phyloP scores from a whole-genome alignment of 1,284 basidiomycete genomes.

The Xerocomus nothofagi region DNA sequence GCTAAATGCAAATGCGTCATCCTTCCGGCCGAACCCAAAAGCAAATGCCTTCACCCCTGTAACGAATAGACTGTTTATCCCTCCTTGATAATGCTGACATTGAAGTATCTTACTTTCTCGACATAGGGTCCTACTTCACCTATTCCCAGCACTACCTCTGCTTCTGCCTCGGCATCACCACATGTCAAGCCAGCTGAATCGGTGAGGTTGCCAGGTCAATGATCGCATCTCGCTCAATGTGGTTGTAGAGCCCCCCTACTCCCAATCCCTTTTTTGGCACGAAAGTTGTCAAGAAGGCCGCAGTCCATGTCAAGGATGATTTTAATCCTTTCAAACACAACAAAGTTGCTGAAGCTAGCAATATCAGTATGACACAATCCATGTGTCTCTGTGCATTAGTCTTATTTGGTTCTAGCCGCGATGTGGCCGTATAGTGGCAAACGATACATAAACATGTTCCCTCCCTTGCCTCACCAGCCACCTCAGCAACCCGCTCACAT shows the following conservation, averaged over 20 bases:
- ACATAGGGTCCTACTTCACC: constrained; percentile 50
- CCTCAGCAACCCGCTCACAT: constrained; percentile 66
- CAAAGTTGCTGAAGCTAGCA: constrained; percentile 74
- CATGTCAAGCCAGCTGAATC: constrained; percentile 58
- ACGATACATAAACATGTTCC: constrained; percentile 79
- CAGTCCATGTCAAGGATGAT: constrained; percentile 86
- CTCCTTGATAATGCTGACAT: constrained; percentile 23
- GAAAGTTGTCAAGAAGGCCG: constrained; percentile 70
- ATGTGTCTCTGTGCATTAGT: not conserved
- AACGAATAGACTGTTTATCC: constrained; percentile 26
- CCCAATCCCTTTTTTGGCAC: constrained; percentile 89
- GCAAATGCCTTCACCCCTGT: constrained; percentile 75
- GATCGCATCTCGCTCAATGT: constrained; percentile 9
- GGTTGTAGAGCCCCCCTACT: constrained; percentile 37
- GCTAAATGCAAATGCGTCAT: constrained; percentile 73
- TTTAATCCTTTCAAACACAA: constrained; percentile 92
- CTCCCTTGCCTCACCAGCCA: constrained; percentile 54
- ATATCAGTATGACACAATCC: constrained; percentile 59
- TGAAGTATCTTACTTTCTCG: constrained; percentile 10
- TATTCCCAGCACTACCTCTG: constrained; percentile 41
- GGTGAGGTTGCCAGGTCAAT: constrained; percentile 30
- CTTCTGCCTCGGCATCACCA: constrained; percentile 55
- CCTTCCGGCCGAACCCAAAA: constrained; percentile 83
- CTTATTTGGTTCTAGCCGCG: constrained; percentile 46
- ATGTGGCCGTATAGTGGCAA: constrained; percentile 90